These are phyloP conservation scores for Xanthoconium separans DNA, from an alignment of 1,284 basidiomycete genomes.

Conservation along the genomic window DNA sequence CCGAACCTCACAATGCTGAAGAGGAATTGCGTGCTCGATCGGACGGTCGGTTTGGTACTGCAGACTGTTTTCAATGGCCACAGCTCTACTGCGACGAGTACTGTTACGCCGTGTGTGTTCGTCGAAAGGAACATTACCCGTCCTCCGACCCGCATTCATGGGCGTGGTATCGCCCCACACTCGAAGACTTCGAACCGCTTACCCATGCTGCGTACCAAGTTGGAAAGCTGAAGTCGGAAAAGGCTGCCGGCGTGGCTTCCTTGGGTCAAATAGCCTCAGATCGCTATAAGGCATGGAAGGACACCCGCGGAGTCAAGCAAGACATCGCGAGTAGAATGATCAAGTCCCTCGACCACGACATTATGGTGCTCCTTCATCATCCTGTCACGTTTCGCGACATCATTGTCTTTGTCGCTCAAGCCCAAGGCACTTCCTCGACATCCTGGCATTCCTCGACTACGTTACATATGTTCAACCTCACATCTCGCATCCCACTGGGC, in stretches of 20 bases:
- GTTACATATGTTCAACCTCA: no score
- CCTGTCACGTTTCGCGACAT: background rate
- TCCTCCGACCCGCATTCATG: conserved; percentile 4
- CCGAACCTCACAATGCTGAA: background rate
- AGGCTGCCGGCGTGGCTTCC: background rate
- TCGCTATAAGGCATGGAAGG: background rate
- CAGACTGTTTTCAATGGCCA: conserved; percentile 15
- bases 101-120: conserved; percentile 3
- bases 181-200: background rate
- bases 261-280: background rate
- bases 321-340: conserved; percentile 2
- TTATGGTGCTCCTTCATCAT: background rate
- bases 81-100: conserved; percentile 3
- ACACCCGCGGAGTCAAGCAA: background rate
- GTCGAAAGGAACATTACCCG: background rate
- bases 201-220: background rate
- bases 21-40: background rate
- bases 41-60: conserved; percentile 4
- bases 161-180: conserved; percentile 8
- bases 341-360: background rate
- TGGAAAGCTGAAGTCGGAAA: conserved; percentile 1
- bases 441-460: no score
- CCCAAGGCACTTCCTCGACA: background rate
- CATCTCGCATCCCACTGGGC: no score
- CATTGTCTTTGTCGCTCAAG: background rate